These are phyloP conservation scores for Pilobolus umbonatus DNA, from an alignment of 192 early-diverging fungal genomes.

Conservation along the genomic window DNA sequence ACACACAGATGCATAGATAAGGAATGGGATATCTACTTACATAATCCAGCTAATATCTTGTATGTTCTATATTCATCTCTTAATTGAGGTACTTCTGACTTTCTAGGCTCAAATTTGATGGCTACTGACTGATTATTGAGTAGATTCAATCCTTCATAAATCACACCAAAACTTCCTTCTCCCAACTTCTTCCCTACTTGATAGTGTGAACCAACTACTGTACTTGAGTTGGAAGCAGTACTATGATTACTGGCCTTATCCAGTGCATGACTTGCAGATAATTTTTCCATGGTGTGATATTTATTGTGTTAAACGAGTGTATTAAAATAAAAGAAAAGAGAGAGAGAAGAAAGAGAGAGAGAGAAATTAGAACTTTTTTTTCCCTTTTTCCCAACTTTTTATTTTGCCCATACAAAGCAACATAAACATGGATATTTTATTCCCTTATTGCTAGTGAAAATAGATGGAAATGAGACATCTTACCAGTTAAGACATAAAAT, in stretches of 20 bases:
- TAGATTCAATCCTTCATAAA: constrained; percentile 95
- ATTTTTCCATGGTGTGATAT: background rate
- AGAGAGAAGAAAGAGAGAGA: constrained; percentile 6
- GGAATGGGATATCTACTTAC: constrained; percentile 36
- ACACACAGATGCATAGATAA: too few species aligned
- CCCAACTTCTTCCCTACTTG: constrained; percentile 97
- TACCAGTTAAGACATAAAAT: too few species aligned
- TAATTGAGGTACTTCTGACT: constrained; percentile 94
- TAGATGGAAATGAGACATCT: too few species aligned
- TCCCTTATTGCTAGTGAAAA: too few species aligned
- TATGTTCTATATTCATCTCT: constrained; percentile 94
- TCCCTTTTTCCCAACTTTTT: background rate
- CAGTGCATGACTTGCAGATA: background rate
- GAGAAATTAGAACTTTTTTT: constrained; percentile 2
- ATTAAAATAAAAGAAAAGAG: constrained; percentile 2
- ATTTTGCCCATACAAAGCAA: too few species aligned
- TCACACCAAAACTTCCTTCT: constrained; percentile 96
- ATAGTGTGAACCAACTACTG: constrained; percentile 94
- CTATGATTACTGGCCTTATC: constrained; percentile 6
- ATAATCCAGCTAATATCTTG: constrained; percentile 75
- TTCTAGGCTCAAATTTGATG: constrained; percentile 95
- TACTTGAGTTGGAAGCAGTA: constrained; percentile 34
- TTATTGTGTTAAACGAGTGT: background rate
- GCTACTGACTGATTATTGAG: constrained; percentile 87
- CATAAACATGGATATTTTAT: too few species aligned